phyloP scores from a whole-genome alignment of 169 alveolate genomes.

The Plasmodium yoelii region DNA sequence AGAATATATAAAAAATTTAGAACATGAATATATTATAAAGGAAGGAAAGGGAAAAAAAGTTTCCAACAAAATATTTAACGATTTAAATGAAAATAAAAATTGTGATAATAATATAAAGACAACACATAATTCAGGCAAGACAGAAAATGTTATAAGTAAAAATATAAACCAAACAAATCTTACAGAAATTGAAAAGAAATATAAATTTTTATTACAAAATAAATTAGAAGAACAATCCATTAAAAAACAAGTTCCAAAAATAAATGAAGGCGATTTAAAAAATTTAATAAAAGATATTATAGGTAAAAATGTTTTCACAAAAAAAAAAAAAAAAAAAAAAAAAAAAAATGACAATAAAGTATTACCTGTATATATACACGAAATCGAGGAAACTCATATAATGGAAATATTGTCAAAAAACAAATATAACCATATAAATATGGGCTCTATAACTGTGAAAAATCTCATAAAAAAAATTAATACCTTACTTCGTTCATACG shows the following conservation, averaged over 20 bases:
- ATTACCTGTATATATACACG: constrained; percentile 17
- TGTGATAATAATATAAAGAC: neutral
- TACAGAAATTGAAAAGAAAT: constrained; percentile 28
- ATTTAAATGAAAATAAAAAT: neutral
- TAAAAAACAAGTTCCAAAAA: neutral
- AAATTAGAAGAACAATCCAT: neutral
- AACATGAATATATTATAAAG: constrained; percentile 11
- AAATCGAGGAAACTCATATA: constrained; percentile 27
- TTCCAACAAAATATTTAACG: neutral
- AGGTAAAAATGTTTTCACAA: constrained; percentile 17
- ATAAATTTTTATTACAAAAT: constrained; percentile 24
- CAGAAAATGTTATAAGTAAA: neutral
- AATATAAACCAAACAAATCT: constrained; percentile 13
- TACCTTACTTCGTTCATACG: constrained; percentile 23
- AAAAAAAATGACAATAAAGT: neutral
- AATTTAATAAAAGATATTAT: constrained; percentile 28
- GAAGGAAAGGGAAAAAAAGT: neutral
- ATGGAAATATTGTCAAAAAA: constrained; percentile 15
- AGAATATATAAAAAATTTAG: constrained; percentile 20
- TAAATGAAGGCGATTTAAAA: constrained; percentile 26
- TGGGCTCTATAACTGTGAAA: neutral
- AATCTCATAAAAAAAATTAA: constrained; percentile 31
- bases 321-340: constrained; percentile 12
- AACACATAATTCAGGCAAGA: neutral
- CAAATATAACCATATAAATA: neutral